A percentile compares a stretch with the other conserved stretches of the same genome.
phyloP scores from a whole-genome alignment of 2,329 filamentous ascomycete genomes.

The Paramyrothecium roridum region DNA sequence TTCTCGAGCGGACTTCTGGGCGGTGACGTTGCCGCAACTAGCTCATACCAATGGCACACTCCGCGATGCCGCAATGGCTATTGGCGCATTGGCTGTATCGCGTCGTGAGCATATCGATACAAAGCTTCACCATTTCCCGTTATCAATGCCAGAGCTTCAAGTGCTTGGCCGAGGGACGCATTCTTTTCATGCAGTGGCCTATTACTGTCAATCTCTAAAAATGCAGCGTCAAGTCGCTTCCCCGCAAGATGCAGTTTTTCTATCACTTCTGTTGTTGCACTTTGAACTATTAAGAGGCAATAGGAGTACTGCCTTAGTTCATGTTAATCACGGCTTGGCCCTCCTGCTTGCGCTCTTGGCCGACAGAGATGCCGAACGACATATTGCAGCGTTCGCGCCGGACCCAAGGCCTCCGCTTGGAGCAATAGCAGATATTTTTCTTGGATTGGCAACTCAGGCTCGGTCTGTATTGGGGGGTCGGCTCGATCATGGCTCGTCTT shows the following conservation, averaged over 20 bases:
- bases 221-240: slow-evolving; percentile 20
- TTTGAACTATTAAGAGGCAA: slow-evolving; percentile 28
- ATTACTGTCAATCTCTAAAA: slow-evolving; percentile 30
- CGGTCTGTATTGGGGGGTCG: slow-evolving; percentile 10
- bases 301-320: slow-evolving; percentile 25
- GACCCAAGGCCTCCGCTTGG: slow-evolving; percentile 15
- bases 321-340: slow-evolving; percentile 31
- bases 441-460: slow-evolving; percentile 8
- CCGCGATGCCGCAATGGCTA: slow-evolving; percentile 27
- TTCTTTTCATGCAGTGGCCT: slow-evolving; percentile 28
- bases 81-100: slow-evolving; percentile 28
- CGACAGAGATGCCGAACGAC: slow-evolving; percentile 10
- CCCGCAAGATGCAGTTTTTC: slow-evolving; percentile 23
- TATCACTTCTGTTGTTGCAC: slow-evolving; percentile 25
- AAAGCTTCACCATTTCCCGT: slow-evolving; percentile 11
- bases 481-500: slow-evolving; percentile 4
- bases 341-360: slow-evolving; percentile 26
- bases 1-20: slow-evolving; percentile 22
- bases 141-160: not conserved
- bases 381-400: slow-evolving; percentile 9
- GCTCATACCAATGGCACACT: slow-evolving; percentile 19
- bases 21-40: slow-evolving; percentile 25
- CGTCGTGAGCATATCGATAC: no score
- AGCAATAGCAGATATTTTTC: slow-evolving; percentile 12
- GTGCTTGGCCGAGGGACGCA: slow-evolving; percentile 2